These are phyloP conservation scores for Poteriospumella lacustris DNA, from an alignment of 108 stramenopile species.

Conservation along the genomic window DNA sequence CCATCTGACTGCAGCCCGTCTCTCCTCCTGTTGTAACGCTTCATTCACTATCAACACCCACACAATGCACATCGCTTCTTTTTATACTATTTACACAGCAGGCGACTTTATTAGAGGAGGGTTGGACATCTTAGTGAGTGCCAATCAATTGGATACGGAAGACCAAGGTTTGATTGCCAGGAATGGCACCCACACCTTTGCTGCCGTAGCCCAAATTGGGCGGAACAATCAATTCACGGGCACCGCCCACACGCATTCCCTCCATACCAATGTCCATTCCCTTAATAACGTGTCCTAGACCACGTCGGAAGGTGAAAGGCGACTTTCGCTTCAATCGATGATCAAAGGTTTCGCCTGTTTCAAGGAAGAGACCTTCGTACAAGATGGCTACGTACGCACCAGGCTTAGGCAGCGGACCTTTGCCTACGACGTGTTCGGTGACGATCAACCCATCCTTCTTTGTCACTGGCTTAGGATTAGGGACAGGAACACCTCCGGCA, in stretches of 20 bases:
- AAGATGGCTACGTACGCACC: conserved; percentile 34
- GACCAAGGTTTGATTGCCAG: conserved; percentile 39
- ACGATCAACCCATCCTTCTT: not conserved
- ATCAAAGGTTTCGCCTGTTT: conserved; percentile 45
- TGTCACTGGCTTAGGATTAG: not conserved
- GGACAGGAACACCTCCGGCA: conserved; percentile 34
- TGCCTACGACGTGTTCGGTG: conserved; percentile 20
- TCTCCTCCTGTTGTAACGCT: too few species aligned
- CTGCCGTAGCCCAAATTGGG: conserved; percentile 37
- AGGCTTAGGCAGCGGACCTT: not conserved
- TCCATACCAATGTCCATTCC: conserved; percentile 48
- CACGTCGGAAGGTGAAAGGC: conserved; percentile 42
- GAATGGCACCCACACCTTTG: conserved; percentile 34
- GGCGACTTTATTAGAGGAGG: too few species aligned
- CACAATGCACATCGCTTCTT: too few species aligned
- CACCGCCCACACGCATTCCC: conserved; percentile 45
- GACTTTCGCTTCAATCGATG: conserved; percentile 37
- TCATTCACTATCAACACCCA: too few species aligned
- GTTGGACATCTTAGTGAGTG: too few species aligned
- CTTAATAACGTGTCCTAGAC: conserved; percentile 36
- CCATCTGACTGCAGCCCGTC: too few species aligned
- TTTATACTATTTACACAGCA: too few species aligned
- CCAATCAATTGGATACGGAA: conserved; percentile 38
- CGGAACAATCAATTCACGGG: conserved; percentile 40
- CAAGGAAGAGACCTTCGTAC: conserved; percentile 50